A percentile compares a stretch with the other conserved stretches of the same genome.
Conservation (phyloP, 768 basidiomycete species). For the Mycena kentingensis region DNA sequence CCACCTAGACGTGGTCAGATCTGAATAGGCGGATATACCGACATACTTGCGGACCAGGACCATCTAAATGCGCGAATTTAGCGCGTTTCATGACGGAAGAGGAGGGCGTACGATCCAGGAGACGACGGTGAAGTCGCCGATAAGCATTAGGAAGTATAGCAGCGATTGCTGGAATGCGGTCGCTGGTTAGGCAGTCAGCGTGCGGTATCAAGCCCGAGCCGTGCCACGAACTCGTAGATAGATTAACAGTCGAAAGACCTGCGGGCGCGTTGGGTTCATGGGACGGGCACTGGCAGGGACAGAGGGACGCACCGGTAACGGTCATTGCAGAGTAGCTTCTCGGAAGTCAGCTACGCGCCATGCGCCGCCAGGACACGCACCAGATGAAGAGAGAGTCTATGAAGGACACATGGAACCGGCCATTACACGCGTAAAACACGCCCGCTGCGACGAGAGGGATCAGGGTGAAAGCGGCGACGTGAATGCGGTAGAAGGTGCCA, state of each 20-base stretch:
- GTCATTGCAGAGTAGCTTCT: conserved; percentile 56
- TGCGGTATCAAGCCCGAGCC: background rate
- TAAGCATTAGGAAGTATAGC: conserved; percentile 54
- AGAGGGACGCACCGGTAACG: conserved; percentile 36
- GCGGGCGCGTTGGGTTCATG: background rate
- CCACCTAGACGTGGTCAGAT: conserved; percentile 30
- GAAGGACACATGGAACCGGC: conserved; percentile 48
- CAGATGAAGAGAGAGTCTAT: conserved; percentile 62
- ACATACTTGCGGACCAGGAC: conserved; percentile 61
- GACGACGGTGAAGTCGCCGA: conserved; percentile 51
- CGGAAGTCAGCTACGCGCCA: background rate
- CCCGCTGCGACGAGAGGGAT: conserved; percentile 61
- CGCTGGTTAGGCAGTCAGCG: conserved; percentile 26
- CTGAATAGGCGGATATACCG: background rate
- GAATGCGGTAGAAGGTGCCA: conserved; percentile 56
- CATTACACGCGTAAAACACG: conserved; percentile 70
- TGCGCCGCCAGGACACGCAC: background rate
- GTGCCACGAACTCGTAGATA: conserved; percentile 35
- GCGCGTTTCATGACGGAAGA: background rate
- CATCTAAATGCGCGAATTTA: conserved; percentile 36
- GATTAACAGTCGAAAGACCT: conserved; percentile 47
- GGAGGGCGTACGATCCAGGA: conserved; percentile 47
- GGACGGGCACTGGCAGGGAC: background rate
- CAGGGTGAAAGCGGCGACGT: conserved; percentile 52
- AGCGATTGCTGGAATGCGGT: conserved; percentile 53